These are phyloP conservation scores for Fusarium floridanum DNA, from an alignment of 2,329 filamentous ascomycete genomes.

Conservation along the genomic window DNA sequence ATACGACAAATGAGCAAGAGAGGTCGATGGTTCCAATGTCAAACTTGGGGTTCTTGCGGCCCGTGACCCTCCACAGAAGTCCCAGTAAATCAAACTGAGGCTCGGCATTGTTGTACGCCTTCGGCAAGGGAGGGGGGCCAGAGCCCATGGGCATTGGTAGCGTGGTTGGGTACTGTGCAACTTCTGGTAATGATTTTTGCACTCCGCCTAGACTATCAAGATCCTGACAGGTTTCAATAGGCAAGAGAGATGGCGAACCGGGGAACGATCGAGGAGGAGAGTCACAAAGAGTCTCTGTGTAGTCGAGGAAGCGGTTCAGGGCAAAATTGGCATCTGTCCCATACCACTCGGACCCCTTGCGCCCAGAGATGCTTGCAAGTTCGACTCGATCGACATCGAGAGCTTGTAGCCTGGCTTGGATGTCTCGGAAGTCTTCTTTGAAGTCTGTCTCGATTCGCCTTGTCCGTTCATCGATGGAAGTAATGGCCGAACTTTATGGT, in stretches of 20 bases:
- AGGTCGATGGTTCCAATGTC: neutral
- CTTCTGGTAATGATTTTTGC: neutral
- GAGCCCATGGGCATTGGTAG: accelerated
- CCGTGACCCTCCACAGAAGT: neutral
- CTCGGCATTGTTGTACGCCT: neutral
- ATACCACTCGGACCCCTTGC: neutral
- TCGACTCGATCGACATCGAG: neutral
- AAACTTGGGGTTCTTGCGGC: neutral
- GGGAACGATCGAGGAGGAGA: neutral
- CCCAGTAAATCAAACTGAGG: neutral
- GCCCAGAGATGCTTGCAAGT: neutral
- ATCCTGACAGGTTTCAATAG: neutral
- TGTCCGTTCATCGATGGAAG: neutral
- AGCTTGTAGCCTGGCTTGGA: neutral
- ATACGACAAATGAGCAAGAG: neutral
- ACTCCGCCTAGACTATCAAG: neutral
- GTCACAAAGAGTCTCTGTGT: neutral
- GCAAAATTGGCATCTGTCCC: neutral
- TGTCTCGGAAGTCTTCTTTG: neutral
- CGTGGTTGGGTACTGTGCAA: neutral
- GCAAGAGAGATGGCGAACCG: neutral
- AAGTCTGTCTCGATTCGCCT: neutral
- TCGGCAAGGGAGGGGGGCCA: neutral
- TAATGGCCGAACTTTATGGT: neutral
- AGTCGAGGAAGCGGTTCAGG: neutral